Percentiles rank a stretch among this genome's conserved stretches.
phyloP scores from a whole-genome alignment of 352 stramenopile genomes.

The Globisporangium alternatum region DNA sequence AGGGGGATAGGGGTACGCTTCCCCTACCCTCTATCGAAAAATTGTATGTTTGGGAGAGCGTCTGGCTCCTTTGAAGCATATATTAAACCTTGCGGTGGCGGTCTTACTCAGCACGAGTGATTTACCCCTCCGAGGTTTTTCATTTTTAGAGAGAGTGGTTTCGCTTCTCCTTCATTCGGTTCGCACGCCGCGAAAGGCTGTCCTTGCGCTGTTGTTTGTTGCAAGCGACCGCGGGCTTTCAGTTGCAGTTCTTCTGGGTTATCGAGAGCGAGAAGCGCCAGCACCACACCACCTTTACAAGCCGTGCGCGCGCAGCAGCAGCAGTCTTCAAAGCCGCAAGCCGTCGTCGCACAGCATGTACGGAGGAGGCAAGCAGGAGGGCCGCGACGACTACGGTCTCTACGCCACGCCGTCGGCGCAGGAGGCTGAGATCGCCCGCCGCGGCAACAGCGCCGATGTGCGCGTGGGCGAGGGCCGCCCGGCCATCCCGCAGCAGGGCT shows the following conservation, averaged over 20 bases:
- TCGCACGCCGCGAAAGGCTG: neutral
- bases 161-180: neutral
- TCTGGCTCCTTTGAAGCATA: too few species aligned
- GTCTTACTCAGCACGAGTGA: neutral
- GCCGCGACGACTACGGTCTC: constrained; percentile 55
- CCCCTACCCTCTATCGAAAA: neutral
- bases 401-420: constrained; percentile 53
- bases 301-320: neutral
- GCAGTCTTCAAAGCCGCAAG: neutral
- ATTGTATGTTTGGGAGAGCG: too few species aligned
- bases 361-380: constrained; percentile 32
- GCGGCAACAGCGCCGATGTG: constrained; percentile 35
- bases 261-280: constrained; percentile 1
- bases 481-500: constrained; percentile 40
- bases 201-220: neutral
- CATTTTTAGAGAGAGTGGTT: neutral
- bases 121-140: constrained; percentile 10
- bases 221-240: neutral
- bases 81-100: neutral
- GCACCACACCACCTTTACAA: neutral
- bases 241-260: constrained; percentile 13
- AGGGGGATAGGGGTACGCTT: neutral
- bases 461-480: constrained; percentile 39
- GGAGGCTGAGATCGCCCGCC: constrained; percentile 47
- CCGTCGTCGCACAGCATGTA: constrained; percentile 30